Evolutionary conservation across 306 rosid genomes (phyloP).

Genomic region (Ormosia semicastrata): DNA sequence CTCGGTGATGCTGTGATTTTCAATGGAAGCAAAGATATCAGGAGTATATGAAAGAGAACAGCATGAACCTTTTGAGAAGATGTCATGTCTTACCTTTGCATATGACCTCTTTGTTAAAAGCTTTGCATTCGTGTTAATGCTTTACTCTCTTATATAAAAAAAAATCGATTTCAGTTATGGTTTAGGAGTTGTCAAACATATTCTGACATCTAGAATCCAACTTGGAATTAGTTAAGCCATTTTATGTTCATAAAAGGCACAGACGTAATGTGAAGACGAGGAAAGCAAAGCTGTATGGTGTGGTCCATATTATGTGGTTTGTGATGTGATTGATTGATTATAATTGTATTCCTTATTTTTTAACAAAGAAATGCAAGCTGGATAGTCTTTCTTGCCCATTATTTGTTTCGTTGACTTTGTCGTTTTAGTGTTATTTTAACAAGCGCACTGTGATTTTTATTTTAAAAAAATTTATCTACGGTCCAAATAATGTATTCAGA

Average conservation of each 20-base stretch:
- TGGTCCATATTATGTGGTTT: not conserved
- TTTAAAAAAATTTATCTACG: not conserved
- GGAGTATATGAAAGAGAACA: constrained; percentile 23
- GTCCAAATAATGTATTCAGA: not conserved
- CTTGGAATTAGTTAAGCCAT: not conserved
- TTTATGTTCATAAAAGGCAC: not conserved
- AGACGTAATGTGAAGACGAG: not conserved
- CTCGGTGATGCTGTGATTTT: constrained; percentile 44
- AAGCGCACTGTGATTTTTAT: not conserved
- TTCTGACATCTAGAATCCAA: not conserved
- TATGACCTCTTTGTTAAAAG: not conserved
- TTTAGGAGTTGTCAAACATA: not conserved
- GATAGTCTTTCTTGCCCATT: not conserved
- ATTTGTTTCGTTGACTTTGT: not conserved
- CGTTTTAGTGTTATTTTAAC: not conserved
- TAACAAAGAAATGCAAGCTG: not conserved
- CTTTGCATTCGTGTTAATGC: not conserved
- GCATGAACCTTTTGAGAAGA: constrained; percentile 6
- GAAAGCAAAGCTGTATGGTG: not conserved
- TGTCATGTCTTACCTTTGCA: constrained; percentile 34
- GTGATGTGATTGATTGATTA: not conserved
- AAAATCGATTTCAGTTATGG: not conserved
- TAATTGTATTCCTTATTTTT: not conserved
- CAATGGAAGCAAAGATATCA: constrained; percentile 39
- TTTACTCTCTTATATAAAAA: not conserved